These are phyloP conservation scores for Fusarium secorum DNA, from an alignment of 2,329 filamentous ascomycete genomes.

Conservation along the genomic window DNA sequence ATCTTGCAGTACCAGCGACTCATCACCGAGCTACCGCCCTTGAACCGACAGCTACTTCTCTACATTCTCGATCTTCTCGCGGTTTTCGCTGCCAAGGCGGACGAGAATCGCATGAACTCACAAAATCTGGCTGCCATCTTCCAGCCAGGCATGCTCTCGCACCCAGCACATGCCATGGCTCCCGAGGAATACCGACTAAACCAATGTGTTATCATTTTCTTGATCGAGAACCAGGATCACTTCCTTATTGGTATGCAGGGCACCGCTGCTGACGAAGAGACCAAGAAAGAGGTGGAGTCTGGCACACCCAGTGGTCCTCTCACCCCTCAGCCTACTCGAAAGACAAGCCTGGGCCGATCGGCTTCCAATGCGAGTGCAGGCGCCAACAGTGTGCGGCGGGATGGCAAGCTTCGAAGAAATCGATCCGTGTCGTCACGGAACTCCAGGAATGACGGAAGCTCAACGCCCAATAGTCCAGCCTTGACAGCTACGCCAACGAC, in stretches of 20 bases:
- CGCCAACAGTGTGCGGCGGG: constrained; percentile 84
- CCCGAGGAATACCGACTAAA: constrained; percentile 93
- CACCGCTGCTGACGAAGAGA: constrained; percentile 92
- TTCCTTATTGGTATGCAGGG: constrained; percentile 99
- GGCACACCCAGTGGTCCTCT: constrained; percentile 63
- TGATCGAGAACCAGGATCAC: constrained; percentile 98
- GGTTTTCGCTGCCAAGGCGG: constrained; percentile 95
- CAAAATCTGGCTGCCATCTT: constrained; percentile 96
- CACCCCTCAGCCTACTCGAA: constrained; percentile 61
- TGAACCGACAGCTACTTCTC: constrained; percentile 91
- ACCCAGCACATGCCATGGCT: constrained; percentile 94
- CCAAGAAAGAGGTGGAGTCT: constrained; percentile 70
- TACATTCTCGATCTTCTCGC: constrained; percentile 96
- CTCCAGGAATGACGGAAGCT: constrained; percentile 76
- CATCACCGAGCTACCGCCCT: constrained; percentile 89
- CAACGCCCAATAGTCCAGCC: constrained; percentile 72
- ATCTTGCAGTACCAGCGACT: constrained; percentile 86
- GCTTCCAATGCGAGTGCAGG: constrained; percentile 88
- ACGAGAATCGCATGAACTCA: constrained; percentile 96
- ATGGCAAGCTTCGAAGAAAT: constrained; percentile 82
- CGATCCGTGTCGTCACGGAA: constrained; percentile 91
- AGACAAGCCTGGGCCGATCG: constrained; percentile 66
- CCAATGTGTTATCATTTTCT: constrained; percentile 95
- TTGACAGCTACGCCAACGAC: constrained; percentile 63
- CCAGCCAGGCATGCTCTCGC: constrained; percentile 93